These are phyloP conservation scores for Terana coerulea DNA, from an alignment of 768 basidiomycete species.

Conservation along the genomic window DNA sequence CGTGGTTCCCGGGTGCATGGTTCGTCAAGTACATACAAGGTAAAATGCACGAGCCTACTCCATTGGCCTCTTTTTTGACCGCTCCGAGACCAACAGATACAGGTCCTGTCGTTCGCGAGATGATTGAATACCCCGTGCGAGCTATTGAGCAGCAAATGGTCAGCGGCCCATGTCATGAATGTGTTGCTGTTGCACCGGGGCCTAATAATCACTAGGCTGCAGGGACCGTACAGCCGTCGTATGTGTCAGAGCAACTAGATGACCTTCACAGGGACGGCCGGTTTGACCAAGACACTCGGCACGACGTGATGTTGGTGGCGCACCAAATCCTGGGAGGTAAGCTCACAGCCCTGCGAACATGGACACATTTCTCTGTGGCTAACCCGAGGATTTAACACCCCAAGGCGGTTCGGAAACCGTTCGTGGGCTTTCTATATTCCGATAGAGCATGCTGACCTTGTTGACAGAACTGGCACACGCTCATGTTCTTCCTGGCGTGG, in stretches of 20 bases:
- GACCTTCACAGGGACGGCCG: not conserved
- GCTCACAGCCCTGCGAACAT: not conserved
- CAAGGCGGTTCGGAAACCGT: not conserved
- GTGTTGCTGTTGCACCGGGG: not conserved
- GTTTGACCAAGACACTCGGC: not conserved
- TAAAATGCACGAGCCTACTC: not conserved
- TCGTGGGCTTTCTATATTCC: not conserved
- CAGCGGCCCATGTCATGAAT: not conserved
- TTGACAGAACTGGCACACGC: not conserved
- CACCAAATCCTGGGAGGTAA: constrained; percentile 1
- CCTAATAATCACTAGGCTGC: not conserved
- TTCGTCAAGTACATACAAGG: not conserved
- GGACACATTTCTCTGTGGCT: not conserved
- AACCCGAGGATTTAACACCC: not conserved
- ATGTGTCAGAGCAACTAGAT: not conserved
- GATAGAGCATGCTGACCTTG: too few species aligned
- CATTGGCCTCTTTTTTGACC: not conserved
- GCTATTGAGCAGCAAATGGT: constrained; percentile 2
- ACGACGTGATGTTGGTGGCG: not conserved
- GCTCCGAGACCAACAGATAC: not conserved
- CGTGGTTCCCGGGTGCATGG: constrained; percentile 9
- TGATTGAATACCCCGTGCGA: constrained; percentile 2
- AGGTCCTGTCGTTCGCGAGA: constrained; percentile 1
- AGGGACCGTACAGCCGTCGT: not conserved
- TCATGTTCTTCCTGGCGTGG: not conserved